Percentiles rank a stretch among this genome's conserved stretches.
These are phyloP conservation scores for Lunasporangiospora selenospora DNA, from an alignment of 192 early-diverging fungal species.

Conservation along the genomic window DNA sequence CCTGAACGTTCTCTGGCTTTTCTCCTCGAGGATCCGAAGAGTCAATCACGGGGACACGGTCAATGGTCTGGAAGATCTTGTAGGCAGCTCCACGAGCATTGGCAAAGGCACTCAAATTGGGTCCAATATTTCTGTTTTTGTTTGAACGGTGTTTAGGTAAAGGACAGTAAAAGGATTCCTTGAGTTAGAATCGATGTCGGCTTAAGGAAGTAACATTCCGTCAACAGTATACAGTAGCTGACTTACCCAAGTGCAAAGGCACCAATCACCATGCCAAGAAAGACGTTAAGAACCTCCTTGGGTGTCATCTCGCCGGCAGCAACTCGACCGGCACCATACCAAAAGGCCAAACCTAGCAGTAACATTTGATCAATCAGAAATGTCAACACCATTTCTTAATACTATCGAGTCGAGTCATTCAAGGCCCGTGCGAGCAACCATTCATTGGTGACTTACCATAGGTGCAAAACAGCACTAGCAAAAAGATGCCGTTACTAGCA, in stretches of 20 bases:
- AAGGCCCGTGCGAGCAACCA: too few species aligned
- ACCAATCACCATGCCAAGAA: constrained; percentile 91
- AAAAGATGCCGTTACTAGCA: constrained; percentile 63
- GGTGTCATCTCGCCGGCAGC: constrained; percentile 53
- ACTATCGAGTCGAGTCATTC: too few species aligned
- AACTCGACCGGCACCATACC: constrained; percentile 80
- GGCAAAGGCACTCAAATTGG: constrained; percentile 77
- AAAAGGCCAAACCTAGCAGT: constrained; percentile 75
- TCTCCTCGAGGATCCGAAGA: constrained; percentile 51
- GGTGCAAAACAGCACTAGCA: constrained; percentile 72
- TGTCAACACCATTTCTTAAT: too few species aligned
- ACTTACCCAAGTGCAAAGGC: constrained; percentile 35
- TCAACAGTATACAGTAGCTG: neutral
- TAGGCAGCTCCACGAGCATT: constrained; percentile 85
- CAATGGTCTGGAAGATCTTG: constrained; percentile 83
- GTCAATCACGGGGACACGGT: constrained; percentile 83
- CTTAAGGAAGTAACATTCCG: too few species aligned
- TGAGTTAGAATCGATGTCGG: too few species aligned
- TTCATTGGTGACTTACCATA: constrained; percentile 59
- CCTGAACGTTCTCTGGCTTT: constrained; percentile 55
- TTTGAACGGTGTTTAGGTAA: too few species aligned
- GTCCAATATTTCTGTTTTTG: constrained; percentile 54
- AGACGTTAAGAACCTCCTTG: constrained; percentile 76
- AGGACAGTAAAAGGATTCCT: too few species aligned
- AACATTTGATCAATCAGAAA: too few species aligned